These are phyloP conservation scores for Secale cereale DNA, from an alignment of 176 grass and related monocot genomes.

Conservation along the genomic window DNA sequence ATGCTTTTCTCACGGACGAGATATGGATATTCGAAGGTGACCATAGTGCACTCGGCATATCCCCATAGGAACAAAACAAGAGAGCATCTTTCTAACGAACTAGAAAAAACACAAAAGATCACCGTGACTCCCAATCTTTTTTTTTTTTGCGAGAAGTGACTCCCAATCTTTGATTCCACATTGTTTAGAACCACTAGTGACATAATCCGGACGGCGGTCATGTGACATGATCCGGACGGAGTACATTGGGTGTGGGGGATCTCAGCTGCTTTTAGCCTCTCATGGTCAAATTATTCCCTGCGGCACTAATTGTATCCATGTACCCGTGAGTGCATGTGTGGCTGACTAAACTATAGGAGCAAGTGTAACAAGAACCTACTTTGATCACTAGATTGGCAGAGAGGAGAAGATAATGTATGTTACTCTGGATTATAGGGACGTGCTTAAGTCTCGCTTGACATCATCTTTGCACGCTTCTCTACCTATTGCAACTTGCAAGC, in stretches of 20 bases:
- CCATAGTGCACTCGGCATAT: neutral
- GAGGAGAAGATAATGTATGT: neutral
- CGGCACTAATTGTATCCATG: constrained; percentile 1
- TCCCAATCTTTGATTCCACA: neutral
- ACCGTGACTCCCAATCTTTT: neutral
- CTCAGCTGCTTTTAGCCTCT: neutral
- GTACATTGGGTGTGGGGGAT: neutral
- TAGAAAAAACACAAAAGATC: neutral
- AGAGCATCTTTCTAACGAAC: neutral
- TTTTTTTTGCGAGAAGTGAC: no score
- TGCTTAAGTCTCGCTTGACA: no score
- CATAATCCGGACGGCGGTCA: no score
- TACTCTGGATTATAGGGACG: neutral
- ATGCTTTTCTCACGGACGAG: neutral
- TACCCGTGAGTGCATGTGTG: neutral
- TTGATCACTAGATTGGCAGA: neutral
- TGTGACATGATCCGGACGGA: neutral
- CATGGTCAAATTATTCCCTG: constrained; percentile 25
- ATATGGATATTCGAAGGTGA: no score
- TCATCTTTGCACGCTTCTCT: no score
- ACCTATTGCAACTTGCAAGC: no score
- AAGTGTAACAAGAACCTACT: constrained; percentile 1
- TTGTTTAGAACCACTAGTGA: no score
- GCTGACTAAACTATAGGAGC: neutral
- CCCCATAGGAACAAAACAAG: neutral